Percentiles rank a stretch among this genome's conserved stretches.
These are phyloP conservation scores for Dryas alaskensis DNA, from an alignment of 306 rosid genomes.

Conservation along the genomic window DNA sequence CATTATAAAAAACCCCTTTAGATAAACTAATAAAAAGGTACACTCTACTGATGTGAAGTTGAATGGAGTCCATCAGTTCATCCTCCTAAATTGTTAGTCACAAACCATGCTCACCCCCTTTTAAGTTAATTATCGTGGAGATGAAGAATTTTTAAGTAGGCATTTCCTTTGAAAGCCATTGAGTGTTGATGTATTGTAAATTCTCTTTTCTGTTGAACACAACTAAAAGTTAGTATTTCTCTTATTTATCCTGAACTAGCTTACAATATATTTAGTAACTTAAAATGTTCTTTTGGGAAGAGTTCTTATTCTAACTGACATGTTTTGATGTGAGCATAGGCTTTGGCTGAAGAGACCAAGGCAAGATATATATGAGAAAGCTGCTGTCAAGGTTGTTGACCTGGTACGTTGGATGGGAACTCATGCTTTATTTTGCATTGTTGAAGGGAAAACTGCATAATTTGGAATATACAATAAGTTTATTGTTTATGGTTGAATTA, in stretches of 20 bases:
- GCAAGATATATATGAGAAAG: conserved; percentile 69
- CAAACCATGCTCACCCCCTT: too few species aligned
- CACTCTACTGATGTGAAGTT: too few species aligned
- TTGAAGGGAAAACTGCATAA: conserved; percentile 19
- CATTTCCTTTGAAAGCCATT: too few species aligned
- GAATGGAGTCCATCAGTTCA: too few species aligned
- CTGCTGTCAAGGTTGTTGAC: conserved; percentile 73
- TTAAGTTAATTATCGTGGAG: too few species aligned
- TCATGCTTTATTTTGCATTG: conserved; percentile 7
- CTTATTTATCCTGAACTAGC: background rate
- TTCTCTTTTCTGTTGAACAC: background rate
- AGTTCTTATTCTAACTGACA: background rate
- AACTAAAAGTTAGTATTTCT: background rate
- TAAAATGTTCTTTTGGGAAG: conserved; percentile 2
- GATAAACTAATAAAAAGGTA: too few species aligned
- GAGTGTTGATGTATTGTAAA: too few species aligned
- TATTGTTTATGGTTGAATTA: conserved; percentile 32
- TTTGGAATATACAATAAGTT: conserved; percentile 9
- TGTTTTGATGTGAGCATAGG: conserved; percentile 35
- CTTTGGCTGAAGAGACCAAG: conserved; percentile 77
- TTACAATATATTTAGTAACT: too few species aligned
- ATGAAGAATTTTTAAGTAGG: too few species aligned
- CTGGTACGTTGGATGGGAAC: conserved; percentile 49
- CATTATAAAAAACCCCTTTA: too few species aligned
- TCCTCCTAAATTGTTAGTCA: too few species aligned